Conservation (phyloP, 164 flowering plant genomes). For the Hamamelis virginiana region DNA sequence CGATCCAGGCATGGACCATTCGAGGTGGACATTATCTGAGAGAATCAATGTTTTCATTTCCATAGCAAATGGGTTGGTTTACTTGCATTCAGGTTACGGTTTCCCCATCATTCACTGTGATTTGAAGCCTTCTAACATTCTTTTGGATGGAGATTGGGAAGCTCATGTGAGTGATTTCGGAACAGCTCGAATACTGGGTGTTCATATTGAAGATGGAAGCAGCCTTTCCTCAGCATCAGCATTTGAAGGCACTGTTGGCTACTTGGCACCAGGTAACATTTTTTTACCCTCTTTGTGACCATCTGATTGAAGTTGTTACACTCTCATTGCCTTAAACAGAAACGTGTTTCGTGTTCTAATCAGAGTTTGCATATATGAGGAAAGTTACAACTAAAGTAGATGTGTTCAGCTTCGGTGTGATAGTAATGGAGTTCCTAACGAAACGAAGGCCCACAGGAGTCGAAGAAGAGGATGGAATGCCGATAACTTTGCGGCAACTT, state of each 20-base stretch:
- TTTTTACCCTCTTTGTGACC: not conserved
- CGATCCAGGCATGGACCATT: slow-evolving; percentile 27
- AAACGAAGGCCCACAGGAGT: slow-evolving; percentile 65
- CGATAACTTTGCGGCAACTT: slow-evolving; percentile 55
- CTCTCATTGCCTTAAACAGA: no score
- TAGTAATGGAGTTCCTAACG: slow-evolving; percentile 74
- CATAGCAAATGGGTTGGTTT: slow-evolving; percentile 62
- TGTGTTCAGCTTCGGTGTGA: slow-evolving; percentile 80
- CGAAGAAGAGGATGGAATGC: slow-evolving; percentile 40
- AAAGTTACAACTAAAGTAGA: slow-evolving; percentile 73
- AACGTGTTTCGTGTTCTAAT: not conserved
- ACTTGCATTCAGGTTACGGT: slow-evolving; percentile 70
- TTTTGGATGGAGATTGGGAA: slow-evolving; percentile 54
- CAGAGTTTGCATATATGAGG: slow-evolving; percentile 87
- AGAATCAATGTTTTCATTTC: slow-evolving; percentile 51
- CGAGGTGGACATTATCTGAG: slow-evolving; percentile 51
- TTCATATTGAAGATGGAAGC: slow-evolving; percentile 47
- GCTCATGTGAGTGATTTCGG: slow-evolving; percentile 94
- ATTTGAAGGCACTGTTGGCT: slow-evolving; percentile 87
- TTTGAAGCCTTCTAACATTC: slow-evolving; percentile 80
- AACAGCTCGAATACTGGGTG: slow-evolving; percentile 73
- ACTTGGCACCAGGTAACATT: slow-evolving; percentile 86
- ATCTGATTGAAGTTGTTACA: no score
- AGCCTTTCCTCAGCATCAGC: slow-evolving; percentile 48
- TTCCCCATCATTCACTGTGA: slow-evolving; percentile 80